phyloP scores from a whole-genome alignment of 257 asterid species.

The Echium plantagineum region DNA sequence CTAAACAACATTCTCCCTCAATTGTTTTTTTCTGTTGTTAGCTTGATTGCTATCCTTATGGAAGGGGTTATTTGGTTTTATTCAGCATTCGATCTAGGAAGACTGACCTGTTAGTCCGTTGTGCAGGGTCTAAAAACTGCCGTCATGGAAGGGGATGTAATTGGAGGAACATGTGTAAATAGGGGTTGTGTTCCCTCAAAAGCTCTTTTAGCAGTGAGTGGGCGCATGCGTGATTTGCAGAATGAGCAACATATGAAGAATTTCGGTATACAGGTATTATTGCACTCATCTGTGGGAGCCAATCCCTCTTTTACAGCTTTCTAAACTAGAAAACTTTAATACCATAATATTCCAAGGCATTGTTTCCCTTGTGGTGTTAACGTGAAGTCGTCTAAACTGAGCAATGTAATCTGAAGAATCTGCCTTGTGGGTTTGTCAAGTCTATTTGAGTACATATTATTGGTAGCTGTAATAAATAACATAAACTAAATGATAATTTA shows the following conservation, averaged over 20 bases:
- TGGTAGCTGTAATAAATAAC: no score
- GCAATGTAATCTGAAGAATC: no score
- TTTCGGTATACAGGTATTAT: constrained; percentile 42
- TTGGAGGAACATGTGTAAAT: constrained; percentile 22
- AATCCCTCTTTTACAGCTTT: background rate
- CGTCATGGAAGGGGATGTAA: constrained; percentile 19
- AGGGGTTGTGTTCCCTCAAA: constrained; percentile 21
- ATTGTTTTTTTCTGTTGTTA: no score
- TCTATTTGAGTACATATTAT: no score
- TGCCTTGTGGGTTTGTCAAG: no score
- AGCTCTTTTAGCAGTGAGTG: constrained; percentile 54
- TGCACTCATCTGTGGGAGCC: background rate
- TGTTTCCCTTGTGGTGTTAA: no score
- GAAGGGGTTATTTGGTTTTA: background rate
- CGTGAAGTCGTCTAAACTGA: no score
- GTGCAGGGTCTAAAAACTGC: constrained; percentile 22
- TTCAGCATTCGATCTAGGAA: background rate
- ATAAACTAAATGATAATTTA: no score
- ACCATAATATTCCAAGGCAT: no score
- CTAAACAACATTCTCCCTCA: no score
- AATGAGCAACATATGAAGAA: constrained; percentile 53
- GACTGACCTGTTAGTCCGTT: background rate
- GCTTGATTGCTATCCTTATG: background rate
- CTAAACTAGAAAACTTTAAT: background rate
- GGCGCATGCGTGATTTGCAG: constrained; percentile 53